Evolutionary conservation across 108 stramenopile species (phyloP), one percentile per base, ranked within the genome.

Genomic region (Skeletonema menzelii): DNA sequence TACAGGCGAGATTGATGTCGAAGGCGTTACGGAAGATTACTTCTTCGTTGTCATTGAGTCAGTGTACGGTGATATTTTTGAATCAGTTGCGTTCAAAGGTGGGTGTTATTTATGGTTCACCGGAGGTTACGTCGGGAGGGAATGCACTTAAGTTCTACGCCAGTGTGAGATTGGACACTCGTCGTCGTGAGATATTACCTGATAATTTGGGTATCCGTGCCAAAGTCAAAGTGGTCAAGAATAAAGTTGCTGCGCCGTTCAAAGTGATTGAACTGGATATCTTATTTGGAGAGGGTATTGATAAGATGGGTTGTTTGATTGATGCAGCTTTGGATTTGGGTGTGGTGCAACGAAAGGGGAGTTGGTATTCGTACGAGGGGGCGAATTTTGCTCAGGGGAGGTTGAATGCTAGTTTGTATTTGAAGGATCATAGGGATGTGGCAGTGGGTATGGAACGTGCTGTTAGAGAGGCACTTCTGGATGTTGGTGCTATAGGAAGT

Each of bases 11-110:
- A 13, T 90, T 99, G 20, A 98, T 99, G 97, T 90, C 88, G 76
- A 97, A 99, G 89, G 98, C 98, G 11, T 84, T 99, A 79, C 82
- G 98, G 27, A 99, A 98, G 84, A 93, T 99, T 57, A 95, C 95
- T 13, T 87, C 91, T 12, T 92, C 90, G 2, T 69, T 97, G 14
- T 72, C 94, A 8, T 63, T 85, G 59, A 91, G 89, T 73, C 88
- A 90, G 66, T 94, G 92, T 77, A 91, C 90, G 42, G 86, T 98
- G 28, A 89, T 98, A 65, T 98, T 97, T 80, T 72, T 98, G 74
- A 97, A 98, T 82, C 98, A 98, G 71, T 72, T 97, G 42, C 81
- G 97, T 34, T 85, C 86, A 65, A 97, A 95, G 84, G 88, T 88
- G 59, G 96, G 96, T 38, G 96, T 97, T 26, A 88, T 98, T 34